Conservation (phyloP, 257 asterid genomes). For the Craterostigma plantagineum region DNA sequence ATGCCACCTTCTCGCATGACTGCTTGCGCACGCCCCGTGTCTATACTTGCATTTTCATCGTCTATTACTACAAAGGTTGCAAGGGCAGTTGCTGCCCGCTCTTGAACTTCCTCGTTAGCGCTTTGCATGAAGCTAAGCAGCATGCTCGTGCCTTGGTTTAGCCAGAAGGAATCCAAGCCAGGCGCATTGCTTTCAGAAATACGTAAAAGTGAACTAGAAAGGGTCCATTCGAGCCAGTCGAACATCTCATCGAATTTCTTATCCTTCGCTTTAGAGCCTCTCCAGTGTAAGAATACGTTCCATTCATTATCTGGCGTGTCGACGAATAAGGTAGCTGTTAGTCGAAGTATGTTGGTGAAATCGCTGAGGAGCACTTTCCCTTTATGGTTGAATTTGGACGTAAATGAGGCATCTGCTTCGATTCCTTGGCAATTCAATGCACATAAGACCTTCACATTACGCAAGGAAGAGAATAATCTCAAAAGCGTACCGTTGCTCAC, state of each 20-base stretch:
- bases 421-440: constrained; percentile 48
- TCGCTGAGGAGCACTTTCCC: constrained; percentile 50
- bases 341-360: constrained; percentile 42
- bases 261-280: constrained; percentile 22
- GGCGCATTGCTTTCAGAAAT: constrained; percentile 60
- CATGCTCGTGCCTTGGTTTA: constrained; percentile 10
- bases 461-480: constrained; percentile 31
- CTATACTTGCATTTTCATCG: constrained; percentile 49
- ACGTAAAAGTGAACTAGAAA: constrained; percentile 62
- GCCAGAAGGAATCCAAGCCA: constrained; percentile 49
- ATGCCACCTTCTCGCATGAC: constrained; percentile 45
- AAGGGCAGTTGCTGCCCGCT: constrained; percentile 50
- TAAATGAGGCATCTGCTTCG: constrained; percentile 38
- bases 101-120: constrained; percentile 52
- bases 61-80: constrained; percentile 54
- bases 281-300: constrained; percentile 38
- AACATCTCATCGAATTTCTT: constrained; percentile 29
- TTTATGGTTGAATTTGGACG: constrained; percentile 29
- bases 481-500: constrained; percentile 24
- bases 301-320: constrained; percentile 23
- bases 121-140: constrained; percentile 37
- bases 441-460: constrained; percentile 47
- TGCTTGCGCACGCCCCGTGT: constrained; percentile 46
- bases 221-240: constrained; percentile 69
- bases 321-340: constrained; percentile 32